Percentiles rank a stretch among this genome's conserved stretches.
Evolutionary conservation across 202 grass and related monocot genomes (phyloP).

Genomic region (Panicum virgatum): DNA sequence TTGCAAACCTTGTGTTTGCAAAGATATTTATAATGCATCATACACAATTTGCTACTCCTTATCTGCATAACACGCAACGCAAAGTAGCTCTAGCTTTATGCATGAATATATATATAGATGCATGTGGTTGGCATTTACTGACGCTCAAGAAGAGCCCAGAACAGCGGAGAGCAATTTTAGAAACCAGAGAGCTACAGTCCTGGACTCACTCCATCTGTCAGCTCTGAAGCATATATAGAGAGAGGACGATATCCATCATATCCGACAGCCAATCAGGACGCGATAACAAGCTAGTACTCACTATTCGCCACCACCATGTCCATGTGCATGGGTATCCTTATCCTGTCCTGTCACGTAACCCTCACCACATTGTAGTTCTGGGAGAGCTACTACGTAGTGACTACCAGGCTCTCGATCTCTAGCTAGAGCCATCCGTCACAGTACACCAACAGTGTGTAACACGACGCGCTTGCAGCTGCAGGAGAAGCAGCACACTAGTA

Average conservation of each 20-base stretch:
- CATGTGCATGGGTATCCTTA: neutral
- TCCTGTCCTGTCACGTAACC: neutral
- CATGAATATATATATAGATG: too few relatives aligned
- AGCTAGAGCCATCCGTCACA: too few relatives aligned
- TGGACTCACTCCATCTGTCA: neutral
- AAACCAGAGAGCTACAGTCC: neutral
- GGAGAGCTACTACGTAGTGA: too few relatives aligned
- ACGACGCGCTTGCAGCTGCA: neutral
- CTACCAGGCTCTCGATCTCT: too few relatives aligned
- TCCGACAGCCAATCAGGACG: conserved; percentile 4
- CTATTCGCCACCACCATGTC: neutral
- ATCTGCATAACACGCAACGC: too few relatives aligned
- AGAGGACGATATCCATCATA: conserved; percentile 10
- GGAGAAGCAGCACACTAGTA: neutral
- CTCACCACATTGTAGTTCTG: too few relatives aligned
- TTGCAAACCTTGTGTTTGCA: too few relatives aligned
- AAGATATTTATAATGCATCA: too few relatives aligned
- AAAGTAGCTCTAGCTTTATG: neutral
- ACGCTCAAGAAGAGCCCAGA: neutral
- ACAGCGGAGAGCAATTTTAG: neutral
- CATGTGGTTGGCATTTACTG: neutral
- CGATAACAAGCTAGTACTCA: neutral
- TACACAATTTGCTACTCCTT: neutral
- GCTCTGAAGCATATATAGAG: neutral
- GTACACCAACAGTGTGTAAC: too few relatives aligned